Base-by-base conservation (phyloP, 2,329 filamentous ascomycete species). In the Drechslera avenae region DNA sequence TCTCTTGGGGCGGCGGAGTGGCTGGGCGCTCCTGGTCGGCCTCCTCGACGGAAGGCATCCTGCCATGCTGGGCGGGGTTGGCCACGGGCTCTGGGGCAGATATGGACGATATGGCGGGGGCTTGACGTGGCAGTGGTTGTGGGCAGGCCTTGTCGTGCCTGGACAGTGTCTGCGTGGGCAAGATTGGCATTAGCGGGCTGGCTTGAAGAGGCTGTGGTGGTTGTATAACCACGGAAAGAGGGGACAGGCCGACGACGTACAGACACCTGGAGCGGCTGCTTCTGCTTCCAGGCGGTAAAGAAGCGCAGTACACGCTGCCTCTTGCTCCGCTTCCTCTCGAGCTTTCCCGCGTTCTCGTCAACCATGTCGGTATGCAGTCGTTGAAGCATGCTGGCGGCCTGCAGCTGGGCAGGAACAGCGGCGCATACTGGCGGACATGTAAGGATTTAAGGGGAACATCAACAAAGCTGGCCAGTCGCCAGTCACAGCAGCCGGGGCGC, bases 261-360 rank as follows among this genome's bases (percentile, higher is more conserved):
- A 61, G 47, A 41, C 53, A 56, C 58, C 30, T 52, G 52, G 45
- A 54, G 54, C 35, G 59, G 21, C 56, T 54, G 37, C 56, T 52
- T 66, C 28, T 64, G 57, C 54, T 62, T 68, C 45, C 63, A 66
- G 4, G 53, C 54, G 16, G 52, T 63, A 54, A 72, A 68, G 64
- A 73, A 70, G 31, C 66, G 63, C 13, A 60, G 42, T 32, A 73
- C 55, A 33, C 60, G 48, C 56, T 73, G 61, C 30, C 69, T 57
- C 60, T 68, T 72, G 40, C 63, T 67, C 46, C 54, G 59, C 58
- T 62, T 67, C 47, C 54, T 57, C 39, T 59, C 57, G n/a, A 57
- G 49, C 42, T 64, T 67, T 39, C 48, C 53, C 19, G 54, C 52
- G 35, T 53, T 55, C 21, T 54, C 56, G 39, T 65, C 54, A 44